Base-by-base conservation (phyloP, 225 moss, liverwort and hornwort genomes). In the Asterella californica region DNA sequence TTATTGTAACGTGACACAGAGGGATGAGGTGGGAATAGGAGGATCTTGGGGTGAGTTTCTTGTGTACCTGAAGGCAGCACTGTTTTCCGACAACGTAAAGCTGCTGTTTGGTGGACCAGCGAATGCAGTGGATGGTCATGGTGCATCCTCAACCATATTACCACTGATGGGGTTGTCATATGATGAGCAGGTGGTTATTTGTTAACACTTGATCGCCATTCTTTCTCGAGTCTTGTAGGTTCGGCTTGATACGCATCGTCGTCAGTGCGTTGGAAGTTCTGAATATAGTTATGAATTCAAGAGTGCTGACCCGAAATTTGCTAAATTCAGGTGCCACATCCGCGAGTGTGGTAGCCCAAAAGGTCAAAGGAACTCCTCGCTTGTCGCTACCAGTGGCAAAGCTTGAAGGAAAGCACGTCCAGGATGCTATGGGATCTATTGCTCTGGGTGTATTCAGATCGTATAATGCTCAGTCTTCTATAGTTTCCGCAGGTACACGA, bases 11-110 rank as follows among this genome's bases (percentile, higher is more conserved):
- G 15, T 30, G 27, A 74, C 36, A 15, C 74, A 94, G 94, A 89
- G 87, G 84, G 93, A 90, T 22, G 94, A 89, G 1, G 84, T 92
- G 54, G 96, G 94, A 60, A 91, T 97, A 18, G 94, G 82, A 17
- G 93, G 91, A 61, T 36, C 80, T 1, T 92, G 87, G 90, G 80
- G 86, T 55, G 85, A 89, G 62, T 97, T 94, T 72, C 72, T 97
- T 4, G 72, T 52, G 61, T 93, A 94, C 57, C 53, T 99, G 60
- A 90, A 90, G 79, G 85, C 80, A 55, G 91, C 82, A 30, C 90
- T 94, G 81, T 79, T 75, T 32, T 97, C 94, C 10, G 83, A 85
- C 42, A 89, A 89, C 71, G 93, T 97, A 68, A 91, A 89, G 88
- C 48, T 94, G 64, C 37, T 86, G 12, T 84, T 93, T 12, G 81